Evolutionary conservation across 1,139 yeast genomes (phyloP).

Genomic region (Kodamaea sp.): DNA sequence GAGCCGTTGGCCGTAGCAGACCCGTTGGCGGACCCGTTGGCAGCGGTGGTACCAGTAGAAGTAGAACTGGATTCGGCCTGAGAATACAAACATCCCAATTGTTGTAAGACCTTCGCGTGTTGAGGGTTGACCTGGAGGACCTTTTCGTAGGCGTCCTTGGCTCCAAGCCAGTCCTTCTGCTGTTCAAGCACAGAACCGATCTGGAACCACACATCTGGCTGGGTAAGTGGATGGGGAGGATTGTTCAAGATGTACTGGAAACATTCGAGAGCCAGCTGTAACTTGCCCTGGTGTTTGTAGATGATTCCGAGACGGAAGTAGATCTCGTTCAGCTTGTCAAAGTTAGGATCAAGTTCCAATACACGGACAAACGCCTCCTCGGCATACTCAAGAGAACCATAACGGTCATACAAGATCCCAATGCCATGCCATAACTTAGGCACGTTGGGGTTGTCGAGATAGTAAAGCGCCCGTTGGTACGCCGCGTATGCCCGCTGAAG

Average conservation of each 20-base stretch:
- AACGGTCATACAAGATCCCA: conserved; percentile 92
- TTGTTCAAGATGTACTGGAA: conserved; percentile 85
- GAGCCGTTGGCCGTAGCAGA: not conserved
- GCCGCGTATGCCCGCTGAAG: conserved; percentile 94
- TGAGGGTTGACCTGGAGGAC: conserved; percentile 88
- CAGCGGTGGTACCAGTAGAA: conserved; percentile 19
- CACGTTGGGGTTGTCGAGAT: conserved; percentile 88
- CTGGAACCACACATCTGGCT: conserved; percentile 98
- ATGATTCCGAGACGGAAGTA: conserved; percentile 96
- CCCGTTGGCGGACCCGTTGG: conserved; percentile 5
- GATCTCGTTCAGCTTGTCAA: conserved; percentile 94
- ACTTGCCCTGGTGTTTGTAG: conserved; percentile 90
- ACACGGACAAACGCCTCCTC: conserved; percentile 98
- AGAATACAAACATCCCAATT: conserved; percentile 92
- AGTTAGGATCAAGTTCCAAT: conserved; percentile 90
- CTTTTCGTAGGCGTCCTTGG: conserved; percentile 92
- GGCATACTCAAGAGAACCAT: conserved; percentile 94
- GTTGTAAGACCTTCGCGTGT: conserved; percentile 94
- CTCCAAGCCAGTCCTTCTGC: conserved; percentile 87
- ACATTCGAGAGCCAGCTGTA: conserved; percentile 86
- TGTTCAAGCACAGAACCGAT: conserved; percentile 95
- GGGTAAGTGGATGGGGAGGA: conserved; percentile 95
- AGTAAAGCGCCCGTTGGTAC: conserved; percentile 91
- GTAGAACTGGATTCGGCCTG: conserved; percentile 60
- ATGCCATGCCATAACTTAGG: conserved; percentile 99